A percentile compares a stretch with the other conserved stretches of the same genome.
Conservation (phyloP, 108 stramenopile species). For the Craspedostauros australis region DNA sequence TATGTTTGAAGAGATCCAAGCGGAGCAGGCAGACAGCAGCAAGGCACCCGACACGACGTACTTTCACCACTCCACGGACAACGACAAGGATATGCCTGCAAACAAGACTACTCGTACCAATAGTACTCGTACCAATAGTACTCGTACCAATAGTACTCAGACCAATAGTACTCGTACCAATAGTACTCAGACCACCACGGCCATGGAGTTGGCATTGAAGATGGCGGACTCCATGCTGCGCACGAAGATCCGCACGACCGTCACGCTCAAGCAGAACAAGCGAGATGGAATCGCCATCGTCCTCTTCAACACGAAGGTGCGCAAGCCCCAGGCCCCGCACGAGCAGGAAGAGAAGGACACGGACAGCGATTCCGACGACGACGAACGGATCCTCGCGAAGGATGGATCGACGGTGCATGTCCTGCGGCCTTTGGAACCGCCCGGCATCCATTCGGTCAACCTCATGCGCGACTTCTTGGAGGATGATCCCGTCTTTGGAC, state of each 20-base stretch:
- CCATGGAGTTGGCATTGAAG: constrained; percentile 45
- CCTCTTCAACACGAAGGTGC: constrained; percentile 37
- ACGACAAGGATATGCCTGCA: too few relatives aligned
- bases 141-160: too few relatives aligned
- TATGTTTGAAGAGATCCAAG: constrained; percentile 40
- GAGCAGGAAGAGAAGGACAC: constrained; percentile 2
- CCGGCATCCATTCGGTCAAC: constrained; percentile 43
- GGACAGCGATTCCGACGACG: constrained; percentile 17
- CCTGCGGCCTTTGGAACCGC: constrained; percentile 48
- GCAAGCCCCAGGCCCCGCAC: background rate
- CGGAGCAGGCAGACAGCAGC: constrained; percentile 4
- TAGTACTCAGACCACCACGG: constrained; percentile 12
- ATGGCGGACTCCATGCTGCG: constrained; percentile 39
- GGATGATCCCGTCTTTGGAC: background rate
- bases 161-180: background rate
- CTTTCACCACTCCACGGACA: too few relatives aligned
- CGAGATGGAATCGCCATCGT: constrained; percentile 62
- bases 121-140: too few relatives aligned
- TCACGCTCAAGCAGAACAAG: constrained; percentile 52
- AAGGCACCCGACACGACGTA: constrained; percentile 7
- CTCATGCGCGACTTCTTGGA: constrained; percentile 10
- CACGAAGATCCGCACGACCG: constrained; percentile 35
- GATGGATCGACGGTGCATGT: constrained; percentile 31
- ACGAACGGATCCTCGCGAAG: constrained; percentile 18
- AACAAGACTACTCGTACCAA: too few relatives aligned